These are phyloP conservation scores for Tritrichomonas foetus DNA, from an alignment of 208 protist species.

Conservation along the genomic window DNA sequence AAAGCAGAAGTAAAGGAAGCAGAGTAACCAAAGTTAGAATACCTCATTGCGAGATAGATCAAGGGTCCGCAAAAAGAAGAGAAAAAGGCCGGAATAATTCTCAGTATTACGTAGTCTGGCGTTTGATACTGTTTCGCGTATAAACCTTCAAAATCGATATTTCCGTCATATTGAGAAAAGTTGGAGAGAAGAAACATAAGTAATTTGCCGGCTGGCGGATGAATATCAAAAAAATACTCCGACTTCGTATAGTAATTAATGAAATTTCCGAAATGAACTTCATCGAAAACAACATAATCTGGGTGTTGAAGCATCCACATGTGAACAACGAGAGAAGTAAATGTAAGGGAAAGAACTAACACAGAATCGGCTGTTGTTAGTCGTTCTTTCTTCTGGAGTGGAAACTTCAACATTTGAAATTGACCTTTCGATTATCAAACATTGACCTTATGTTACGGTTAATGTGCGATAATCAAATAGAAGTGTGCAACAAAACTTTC, in stretches of 20 bases:
- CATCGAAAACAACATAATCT: background rate
- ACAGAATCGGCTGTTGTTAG: background rate
- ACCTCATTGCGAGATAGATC: background rate
- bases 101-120: background rate
- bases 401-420: no score
- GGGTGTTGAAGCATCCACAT: background rate
- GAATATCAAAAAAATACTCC: slow-evolving; percentile 26
- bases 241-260: background rate
- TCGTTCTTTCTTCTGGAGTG: no score
- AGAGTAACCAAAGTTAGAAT: background rate
- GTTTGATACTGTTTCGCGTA: no score
- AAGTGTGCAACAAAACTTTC: no score
- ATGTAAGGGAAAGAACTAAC: background rate
- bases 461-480: no score
- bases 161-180: background rate
- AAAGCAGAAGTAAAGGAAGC: background rate
- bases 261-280: slow-evolving; percentile 37
- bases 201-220: background rate
- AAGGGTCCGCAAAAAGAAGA: background rate
- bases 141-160: background rate
- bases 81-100: background rate
- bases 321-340: background rate
- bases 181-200: background rate
- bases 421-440: no score
- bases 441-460: no score